Evolutionary conservation across 169 alveolate species (phyloP).

Genomic region (Plasmodium coatneyi): DNA sequence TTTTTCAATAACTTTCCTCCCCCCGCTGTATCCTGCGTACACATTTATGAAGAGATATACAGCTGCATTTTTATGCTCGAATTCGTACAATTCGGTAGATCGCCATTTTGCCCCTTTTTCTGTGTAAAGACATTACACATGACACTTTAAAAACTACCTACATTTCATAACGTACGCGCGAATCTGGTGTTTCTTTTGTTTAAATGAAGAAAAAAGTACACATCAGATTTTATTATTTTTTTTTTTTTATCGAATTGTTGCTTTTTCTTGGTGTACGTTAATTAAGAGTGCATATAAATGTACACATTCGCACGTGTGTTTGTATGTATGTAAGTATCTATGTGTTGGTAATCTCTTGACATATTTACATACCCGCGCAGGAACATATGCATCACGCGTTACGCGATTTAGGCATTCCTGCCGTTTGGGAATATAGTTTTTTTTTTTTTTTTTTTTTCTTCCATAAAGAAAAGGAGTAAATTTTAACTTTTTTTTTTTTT

Average conservation of each 20-base stretch:
- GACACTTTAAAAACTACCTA: not conserved
- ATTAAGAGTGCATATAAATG: not conserved
- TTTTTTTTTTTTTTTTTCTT: not conserved
- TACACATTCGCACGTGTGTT: not conserved
- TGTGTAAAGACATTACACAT: not conserved
- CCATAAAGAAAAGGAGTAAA: not conserved
- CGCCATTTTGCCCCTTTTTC: not conserved
- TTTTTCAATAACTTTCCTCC: not conserved
- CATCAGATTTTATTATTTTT: not conserved
- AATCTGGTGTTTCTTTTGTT: not conserved
- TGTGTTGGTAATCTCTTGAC: not conserved
- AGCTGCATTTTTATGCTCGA: not conserved
- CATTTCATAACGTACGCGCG: not conserved
- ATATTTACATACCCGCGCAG: not conserved
- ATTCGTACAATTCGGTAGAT: not conserved
- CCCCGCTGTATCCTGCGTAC: not conserved
- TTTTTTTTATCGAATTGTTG: not conserved
- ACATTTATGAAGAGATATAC: not conserved
- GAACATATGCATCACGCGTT: not conserved
- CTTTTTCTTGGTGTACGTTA: not conserved
- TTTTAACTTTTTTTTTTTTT: not conserved
- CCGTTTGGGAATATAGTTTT: not conserved
- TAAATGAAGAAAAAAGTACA: not conserved
- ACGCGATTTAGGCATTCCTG: not conserved
- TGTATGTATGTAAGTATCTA: conserved; percentile 1